Conservation (phyloP, 495 filamentous ascomycete species). For the Choiromyces venosus region DNA sequence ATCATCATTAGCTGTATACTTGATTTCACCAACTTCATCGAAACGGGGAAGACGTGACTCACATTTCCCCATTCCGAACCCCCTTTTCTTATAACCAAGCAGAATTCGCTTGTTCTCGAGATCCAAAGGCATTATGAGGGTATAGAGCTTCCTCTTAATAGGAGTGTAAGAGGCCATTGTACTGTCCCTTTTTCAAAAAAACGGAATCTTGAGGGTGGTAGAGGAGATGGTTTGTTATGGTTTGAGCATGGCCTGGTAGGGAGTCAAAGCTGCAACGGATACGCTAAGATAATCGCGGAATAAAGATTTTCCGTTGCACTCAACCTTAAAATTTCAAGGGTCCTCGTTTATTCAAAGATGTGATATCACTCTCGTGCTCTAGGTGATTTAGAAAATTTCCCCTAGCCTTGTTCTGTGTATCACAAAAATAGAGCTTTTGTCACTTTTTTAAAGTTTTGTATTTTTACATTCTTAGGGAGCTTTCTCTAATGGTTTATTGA, state of each 20-base stretch:
- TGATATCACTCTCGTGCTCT: background rate
- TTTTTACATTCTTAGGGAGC: background rate
- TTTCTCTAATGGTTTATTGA: background rate
- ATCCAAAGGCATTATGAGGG: slow-evolving; percentile 36
- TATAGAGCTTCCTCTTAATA: slow-evolving; percentile 35
- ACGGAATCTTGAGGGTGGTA: background rate
- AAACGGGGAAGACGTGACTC: slow-evolving; percentile 17
- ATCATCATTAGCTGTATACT: background rate
- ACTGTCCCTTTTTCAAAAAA: background rate
- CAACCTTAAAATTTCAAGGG: background rate
- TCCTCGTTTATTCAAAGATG: background rate
- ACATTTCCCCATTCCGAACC: slow-evolving; percentile 41
- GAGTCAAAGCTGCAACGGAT: background rate
- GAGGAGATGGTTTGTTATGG: background rate
- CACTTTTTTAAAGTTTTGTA: background rate
- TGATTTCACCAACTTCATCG: background rate
- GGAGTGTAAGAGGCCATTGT: slow-evolving; percentile 23
- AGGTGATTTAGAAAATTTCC: too few relatives aligned
- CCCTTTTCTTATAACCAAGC: slow-evolving; percentile 39
- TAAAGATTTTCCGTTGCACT: background rate
- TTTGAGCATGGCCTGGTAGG: background rate
- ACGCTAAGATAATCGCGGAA: background rate
- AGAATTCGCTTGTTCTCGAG: slow-evolving; percentile 18
- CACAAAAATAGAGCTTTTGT: background rate
- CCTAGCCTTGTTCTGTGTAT: background rate